Conservation (phyloP, 345 rosid genomes). For the Lepidium africanum region DNA sequence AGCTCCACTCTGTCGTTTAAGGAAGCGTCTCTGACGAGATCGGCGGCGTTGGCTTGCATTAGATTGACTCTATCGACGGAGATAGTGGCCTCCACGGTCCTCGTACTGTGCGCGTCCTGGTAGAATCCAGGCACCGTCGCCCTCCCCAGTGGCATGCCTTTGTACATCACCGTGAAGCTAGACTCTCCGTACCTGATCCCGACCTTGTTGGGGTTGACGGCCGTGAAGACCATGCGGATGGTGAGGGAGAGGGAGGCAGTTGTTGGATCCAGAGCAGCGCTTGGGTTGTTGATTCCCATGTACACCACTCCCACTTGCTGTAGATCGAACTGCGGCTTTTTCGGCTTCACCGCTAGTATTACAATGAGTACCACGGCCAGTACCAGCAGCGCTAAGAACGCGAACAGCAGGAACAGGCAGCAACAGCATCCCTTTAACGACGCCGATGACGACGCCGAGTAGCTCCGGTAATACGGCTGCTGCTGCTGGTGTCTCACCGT, state of each 20-base stretch:
- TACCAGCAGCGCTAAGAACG: constrained; percentile 66
- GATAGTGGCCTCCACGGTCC: constrained; percentile 73
- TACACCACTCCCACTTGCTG: constrained; percentile 89
- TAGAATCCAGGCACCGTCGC: constrained; percentile 87
- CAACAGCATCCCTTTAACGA: constrained; percentile 97
- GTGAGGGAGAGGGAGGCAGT: constrained; percentile 64
- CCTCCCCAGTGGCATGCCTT: constrained; percentile 80
- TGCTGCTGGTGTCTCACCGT: constrained; percentile 30
- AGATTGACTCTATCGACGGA: constrained; percentile 75
- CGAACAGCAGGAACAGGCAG: constrained; percentile 83
- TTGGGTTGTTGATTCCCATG: constrained; percentile 58
- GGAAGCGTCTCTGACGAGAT: constrained; percentile 73
- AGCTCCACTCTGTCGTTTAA: constrained; percentile 83
- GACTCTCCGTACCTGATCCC: constrained; percentile 98
- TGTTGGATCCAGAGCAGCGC: constrained; percentile 38
- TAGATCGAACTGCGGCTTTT: constrained; percentile 96
- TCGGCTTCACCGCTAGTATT: constrained; percentile 89
- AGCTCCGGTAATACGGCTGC: constrained; percentile 35
- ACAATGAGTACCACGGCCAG: constrained; percentile 68
- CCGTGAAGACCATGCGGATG: constrained; percentile 74
- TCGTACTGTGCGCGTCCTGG: constrained; percentile 73
- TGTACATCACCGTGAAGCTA: constrained; percentile 89
- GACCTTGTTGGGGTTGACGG: constrained; percentile 89
- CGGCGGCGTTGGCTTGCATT: constrained; percentile 75
- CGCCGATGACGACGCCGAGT: constrained; percentile 62